A percentile compares a stretch with the other conserved stretches of the same genome.
phyloP scores from a whole-genome alignment of 306 rosid genomes.

The Elaeagnus macrophylla region DNA sequence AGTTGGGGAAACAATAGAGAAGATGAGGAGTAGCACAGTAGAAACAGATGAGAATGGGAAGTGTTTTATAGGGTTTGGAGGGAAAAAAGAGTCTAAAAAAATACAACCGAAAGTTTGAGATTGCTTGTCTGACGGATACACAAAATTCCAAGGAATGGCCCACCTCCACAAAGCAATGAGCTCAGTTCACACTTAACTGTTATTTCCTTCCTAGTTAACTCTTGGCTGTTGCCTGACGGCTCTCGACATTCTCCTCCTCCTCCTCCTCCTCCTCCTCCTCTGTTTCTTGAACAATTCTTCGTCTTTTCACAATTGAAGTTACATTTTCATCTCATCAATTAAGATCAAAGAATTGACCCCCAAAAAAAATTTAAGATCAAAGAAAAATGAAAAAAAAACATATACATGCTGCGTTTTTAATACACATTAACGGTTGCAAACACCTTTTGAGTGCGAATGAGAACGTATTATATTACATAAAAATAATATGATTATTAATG shows the following conservation, averaged over 20 bases:
- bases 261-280: neutral
- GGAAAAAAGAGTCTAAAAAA: conserved; percentile 40
- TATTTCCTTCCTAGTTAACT: conserved; percentile 32
- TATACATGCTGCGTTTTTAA: too few species aligned
- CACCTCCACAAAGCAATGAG: conserved; percentile 31
- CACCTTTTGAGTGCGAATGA: too few species aligned
- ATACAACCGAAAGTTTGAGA: conserved; percentile 76
- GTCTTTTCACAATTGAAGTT: too few species aligned
- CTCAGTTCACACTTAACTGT: conserved; percentile 48
- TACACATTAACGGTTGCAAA: too few species aligned
- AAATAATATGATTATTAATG: too few species aligned
- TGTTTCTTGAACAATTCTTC: neutral
- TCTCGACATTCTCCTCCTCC: neutral
- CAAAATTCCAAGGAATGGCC: conserved; percentile 56
- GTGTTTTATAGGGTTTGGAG: conserved; percentile 28
- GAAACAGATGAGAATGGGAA: conserved; percentile 10
- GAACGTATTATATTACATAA: too few species aligned
- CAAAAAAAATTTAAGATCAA: too few species aligned
- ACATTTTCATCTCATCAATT: too few species aligned
- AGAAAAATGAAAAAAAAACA: too few species aligned
- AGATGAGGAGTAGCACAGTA: conserved; percentile 21
- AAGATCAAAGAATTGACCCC: too few species aligned
- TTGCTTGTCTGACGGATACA: conserved; percentile 54
- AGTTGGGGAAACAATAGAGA: conserved; percentile 21
- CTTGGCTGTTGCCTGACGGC: conserved; percentile 16